A percentile compares a stretch with the other conserved stretches of the same genome.
phyloP scores from a whole-genome alignment of 2,329 filamentous ascomycete species.

The Aurifilum marmelostoma region DNA sequence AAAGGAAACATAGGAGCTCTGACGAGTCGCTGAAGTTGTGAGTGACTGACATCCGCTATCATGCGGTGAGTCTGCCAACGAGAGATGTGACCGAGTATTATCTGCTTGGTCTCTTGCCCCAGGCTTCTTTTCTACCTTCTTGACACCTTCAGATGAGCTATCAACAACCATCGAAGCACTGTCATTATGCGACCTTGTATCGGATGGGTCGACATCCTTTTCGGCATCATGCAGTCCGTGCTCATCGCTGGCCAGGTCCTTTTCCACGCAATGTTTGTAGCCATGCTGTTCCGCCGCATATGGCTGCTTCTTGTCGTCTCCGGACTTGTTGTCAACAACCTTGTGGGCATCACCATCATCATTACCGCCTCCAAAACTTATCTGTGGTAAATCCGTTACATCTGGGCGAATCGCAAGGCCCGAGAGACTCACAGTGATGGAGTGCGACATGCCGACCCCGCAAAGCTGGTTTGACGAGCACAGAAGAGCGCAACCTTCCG shows the following conservation, averaged over 20 bases:
- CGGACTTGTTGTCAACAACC: neutral
- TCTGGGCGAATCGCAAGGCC: neutral
- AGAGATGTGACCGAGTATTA: neutral
- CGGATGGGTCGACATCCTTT: neutral
- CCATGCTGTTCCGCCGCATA: neutral
- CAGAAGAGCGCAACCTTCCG: neutral
- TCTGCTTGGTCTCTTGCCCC: neutral
- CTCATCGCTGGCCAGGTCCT: neutral
- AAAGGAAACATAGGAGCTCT: slow-evolving; percentile 11
- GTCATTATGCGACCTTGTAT: neutral
- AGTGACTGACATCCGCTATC: too few species aligned
- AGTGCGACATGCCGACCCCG: neutral
- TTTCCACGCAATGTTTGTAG: neutral
- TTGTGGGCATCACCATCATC: neutral
- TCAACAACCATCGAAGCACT: neutral
- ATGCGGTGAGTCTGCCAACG: neutral
- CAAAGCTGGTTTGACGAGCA: too few species aligned
- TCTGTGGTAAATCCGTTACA: neutral
- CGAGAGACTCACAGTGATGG: neutral
- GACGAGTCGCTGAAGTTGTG: neutral
- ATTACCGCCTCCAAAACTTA: neutral
- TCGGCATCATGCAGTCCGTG: neutral
- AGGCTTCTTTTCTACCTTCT: neutral
- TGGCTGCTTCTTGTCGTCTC: neutral
- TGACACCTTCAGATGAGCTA: neutral